phyloP scores from a whole-genome alignment of 768 basidiomycete species.

The Saitozyma podzolica region DNA sequence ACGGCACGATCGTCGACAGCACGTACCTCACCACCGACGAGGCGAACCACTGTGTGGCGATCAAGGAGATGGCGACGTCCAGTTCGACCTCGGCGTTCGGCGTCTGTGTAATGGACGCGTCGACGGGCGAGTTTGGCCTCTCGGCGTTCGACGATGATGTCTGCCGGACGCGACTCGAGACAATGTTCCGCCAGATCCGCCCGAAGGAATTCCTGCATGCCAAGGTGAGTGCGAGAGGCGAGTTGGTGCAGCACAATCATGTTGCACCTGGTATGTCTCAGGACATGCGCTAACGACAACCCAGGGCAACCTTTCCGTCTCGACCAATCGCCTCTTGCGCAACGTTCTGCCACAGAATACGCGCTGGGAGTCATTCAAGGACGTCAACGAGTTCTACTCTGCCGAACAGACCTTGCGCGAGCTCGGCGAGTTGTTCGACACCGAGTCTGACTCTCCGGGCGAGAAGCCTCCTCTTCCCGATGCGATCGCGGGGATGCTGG shows the following conservation, averaged over 20 bases:
- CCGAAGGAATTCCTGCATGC: constrained; percentile 88
- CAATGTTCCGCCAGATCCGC: constrained; percentile 82
- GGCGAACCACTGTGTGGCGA: constrained; percentile 89
- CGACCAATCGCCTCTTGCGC: constrained; percentile 80
- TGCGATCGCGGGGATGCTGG: constrained; percentile 71
- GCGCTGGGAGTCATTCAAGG: constrained; percentile 82
- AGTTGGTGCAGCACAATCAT: not conserved
- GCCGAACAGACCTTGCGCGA: constrained; percentile 34
- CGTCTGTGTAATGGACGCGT: constrained; percentile 85
- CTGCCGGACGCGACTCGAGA: constrained; percentile 88
- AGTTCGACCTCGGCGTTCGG: constrained; percentile 64
- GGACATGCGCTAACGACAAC: constrained; percentile 2
- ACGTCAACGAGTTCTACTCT: constrained; percentile 73
- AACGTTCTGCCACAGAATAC: constrained; percentile 74
- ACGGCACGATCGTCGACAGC: constrained; percentile 90
- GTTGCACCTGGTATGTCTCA: not conserved
- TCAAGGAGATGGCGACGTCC: constrained; percentile 57
- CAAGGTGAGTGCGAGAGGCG: constrained; percentile 61
- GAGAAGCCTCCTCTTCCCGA: constrained; percentile 59
- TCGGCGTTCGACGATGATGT: constrained; percentile 88
- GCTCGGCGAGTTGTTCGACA: constrained; percentile 40
- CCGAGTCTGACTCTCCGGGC: constrained; percentile 53
- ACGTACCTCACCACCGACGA: constrained; percentile 87
- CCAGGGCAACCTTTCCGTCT: constrained; percentile 81
- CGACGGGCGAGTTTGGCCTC: constrained; percentile 92